Conservation (phyloP, 805 yeast genomes). For the Ogataea pignaliae region DNA sequence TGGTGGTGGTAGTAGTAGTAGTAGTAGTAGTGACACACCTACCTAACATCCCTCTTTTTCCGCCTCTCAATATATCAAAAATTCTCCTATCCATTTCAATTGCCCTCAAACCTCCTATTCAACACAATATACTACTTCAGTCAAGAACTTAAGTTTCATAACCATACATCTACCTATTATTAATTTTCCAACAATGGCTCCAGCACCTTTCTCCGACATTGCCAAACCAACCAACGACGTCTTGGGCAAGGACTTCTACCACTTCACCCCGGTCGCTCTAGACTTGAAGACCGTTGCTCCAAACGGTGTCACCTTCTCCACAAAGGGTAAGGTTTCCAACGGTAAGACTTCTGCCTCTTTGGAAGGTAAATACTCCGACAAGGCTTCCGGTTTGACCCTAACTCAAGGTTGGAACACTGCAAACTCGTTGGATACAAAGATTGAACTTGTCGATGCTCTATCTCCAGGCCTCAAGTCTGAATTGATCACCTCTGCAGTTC, state of each 20-base stretch:
- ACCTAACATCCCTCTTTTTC: too few species aligned
- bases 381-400: conserved; percentile 84
- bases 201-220: conserved; percentile 90
- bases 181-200: conserved; percentile 56
- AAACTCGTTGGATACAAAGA: conserved; percentile 85
- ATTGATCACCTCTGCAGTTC: conserved; percentile 80
- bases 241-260: conserved; percentile 89
- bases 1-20: too few species aligned
- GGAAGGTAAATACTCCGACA: conserved; percentile 91
- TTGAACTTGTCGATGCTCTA: conserved; percentile 86
- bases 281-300: conserved; percentile 93
- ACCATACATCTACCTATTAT: too few species aligned
- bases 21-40: too few species aligned
- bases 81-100: too few species aligned
- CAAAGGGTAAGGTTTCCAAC: conserved; percentile 84
- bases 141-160: too few species aligned
- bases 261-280: conserved; percentile 78
- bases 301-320: conserved; percentile 92
- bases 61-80: too few species aligned
- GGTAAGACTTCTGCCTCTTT: conserved; percentile 82
- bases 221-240: conserved; percentile 90
- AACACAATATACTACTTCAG: too few species aligned
- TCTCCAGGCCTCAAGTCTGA: conserved; percentile 95
- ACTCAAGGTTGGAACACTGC: conserved; percentile 98
- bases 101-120: too few species aligned